Conservation (phyloP, 2,329 filamentous ascomycete species). For the Phyllosticta citrichinensis region DNA sequence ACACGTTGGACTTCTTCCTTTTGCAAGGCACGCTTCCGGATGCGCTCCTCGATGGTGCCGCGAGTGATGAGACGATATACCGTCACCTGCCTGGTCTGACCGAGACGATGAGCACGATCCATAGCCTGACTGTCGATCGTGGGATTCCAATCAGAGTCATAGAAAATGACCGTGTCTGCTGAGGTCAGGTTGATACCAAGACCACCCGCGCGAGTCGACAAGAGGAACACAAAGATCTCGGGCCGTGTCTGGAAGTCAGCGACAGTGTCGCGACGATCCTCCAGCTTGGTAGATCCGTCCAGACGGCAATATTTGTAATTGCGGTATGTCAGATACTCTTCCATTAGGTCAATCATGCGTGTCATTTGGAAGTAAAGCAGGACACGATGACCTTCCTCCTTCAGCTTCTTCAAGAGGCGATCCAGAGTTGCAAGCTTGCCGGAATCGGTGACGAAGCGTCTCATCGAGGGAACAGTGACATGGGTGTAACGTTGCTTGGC, state of each 20-base stretch:
- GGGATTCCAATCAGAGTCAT: conserved; percentile 98
- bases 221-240: conserved; percentile 92
- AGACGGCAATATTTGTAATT: conserved; percentile 98
- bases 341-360: conserved; percentile 98
- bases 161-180: conserved; percentile 98
- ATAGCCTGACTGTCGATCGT: conserved; percentile 98
- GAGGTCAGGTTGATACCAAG: conserved; percentile 95
- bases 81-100: conserved; percentile 89
- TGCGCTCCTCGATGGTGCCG: conserved; percentile 94
- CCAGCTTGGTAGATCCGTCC: conserved; percentile 92
- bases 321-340: conserved; percentile 95
- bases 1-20: conserved; percentile 98
- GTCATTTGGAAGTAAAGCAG: conserved; percentile 99
- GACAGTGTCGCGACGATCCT: conserved; percentile 93
- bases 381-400: conserved; percentile 85
- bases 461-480: conserved; percentile 92
- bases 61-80: conserved; percentile 96
- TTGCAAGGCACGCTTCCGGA: conserved; percentile 89
- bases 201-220: conserved; percentile 93
- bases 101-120: conserved; percentile 96
- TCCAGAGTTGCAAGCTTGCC: conserved; percentile 92
- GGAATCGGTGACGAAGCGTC: conserved; percentile 92
- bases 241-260: conserved; percentile 90
- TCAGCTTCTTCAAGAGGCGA: conserved; percentile 75
- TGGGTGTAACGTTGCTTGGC: conserved; percentile 79